Evolutionary conservation across 176 grass and related monocot species (phyloP), one percentile per base, ranked within the genome.

Genomic region (Puccinellia tenuiflora): DNA sequence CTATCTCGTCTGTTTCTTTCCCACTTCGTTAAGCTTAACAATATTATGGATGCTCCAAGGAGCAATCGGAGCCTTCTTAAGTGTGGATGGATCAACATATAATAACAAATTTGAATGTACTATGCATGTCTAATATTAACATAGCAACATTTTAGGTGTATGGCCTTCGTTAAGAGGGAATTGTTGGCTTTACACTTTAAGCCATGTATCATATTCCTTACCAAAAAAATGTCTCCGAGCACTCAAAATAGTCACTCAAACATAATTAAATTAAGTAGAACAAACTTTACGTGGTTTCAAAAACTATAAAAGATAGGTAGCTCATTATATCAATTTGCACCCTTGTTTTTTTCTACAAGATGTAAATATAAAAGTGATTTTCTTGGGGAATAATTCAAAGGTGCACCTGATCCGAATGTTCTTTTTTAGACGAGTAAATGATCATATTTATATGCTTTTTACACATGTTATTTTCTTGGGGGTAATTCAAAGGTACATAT

Each of bases 141-240:
- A 68, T 33, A 10, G 47, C 59, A 76, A 65, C 45, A 76, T 65
- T 63, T 28, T 15, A 82, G 47, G 65, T 77, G 52, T n/a, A 86
- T 90, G 88, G 52, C 53, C 73, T 62, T 77, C 52, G 33, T 55
- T 78, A 21, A 79, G 72, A 47, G 64, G 73, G 79, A 86, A 68
- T 86, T 86, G 43, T 73, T 90, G 12, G 53, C 73, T 86, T 90
- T 90, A 73, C 11, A 30, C 54, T 90, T 75, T 45, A 82, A 21
- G 46, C 70, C 40, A 4, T 64, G 33, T 73, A 79, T 77, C 21
- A 59, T 64, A 73, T 73, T 73, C 68, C 22, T 46, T 16, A 5
- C 14, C 5, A 29, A 63, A 47, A 72, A 48, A 0, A 73, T 73
- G 42, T 47, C 15, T 29, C 69, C 29, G 3, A 22, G 73, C 28